These are phyloP conservation scores for Fusarium pseudonygamai DNA, from an alignment of 2,329 filamentous ascomycete species.

Conservation along the genomic window DNA sequence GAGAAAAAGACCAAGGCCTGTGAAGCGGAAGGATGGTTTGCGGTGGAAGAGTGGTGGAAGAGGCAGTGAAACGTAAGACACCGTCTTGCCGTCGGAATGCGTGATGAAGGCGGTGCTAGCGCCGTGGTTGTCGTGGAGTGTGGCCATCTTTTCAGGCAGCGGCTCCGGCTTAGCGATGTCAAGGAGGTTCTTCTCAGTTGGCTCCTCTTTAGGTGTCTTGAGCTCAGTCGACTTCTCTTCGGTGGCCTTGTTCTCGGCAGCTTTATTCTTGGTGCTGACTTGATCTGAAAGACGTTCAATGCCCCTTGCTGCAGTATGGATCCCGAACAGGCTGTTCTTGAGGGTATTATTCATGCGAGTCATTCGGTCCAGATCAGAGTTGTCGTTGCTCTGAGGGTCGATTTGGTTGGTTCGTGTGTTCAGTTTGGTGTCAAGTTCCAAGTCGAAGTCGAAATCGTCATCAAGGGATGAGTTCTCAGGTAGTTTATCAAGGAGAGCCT, in stretches of 20 bases:
- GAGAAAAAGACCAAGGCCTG: slow-evolving; percentile 58
- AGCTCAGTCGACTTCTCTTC: slow-evolving; percentile 3
- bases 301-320: slow-evolving; percentile 65
- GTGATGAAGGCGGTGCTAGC: slow-evolving; percentile 30
- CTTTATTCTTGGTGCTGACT: slow-evolving; percentile 52
- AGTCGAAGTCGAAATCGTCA: slow-evolving; percentile 40
- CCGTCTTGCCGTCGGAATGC: slow-evolving; percentile 15
- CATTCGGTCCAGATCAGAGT: slow-evolving; percentile 54
- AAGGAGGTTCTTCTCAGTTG: slow-evolving; percentile 10
- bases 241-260: slow-evolving; percentile 9
- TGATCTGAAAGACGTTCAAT: slow-evolving; percentile 67
- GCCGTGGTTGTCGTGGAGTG: slow-evolving; percentile 14
- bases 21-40: slow-evolving; percentile 57
- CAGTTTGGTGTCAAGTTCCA: slow-evolving; percentile 40
- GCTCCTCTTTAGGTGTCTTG: slow-evolving; percentile 9
- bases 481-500: slow-evolving; percentile 40
- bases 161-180: slow-evolving; percentile 3
- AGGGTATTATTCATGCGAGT: slow-evolving; percentile 63
- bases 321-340: slow-evolving; percentile 60
- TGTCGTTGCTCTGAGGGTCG: slow-evolving; percentile 37
- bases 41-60: slow-evolving; percentile 59
- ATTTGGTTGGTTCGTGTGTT: slow-evolving; percentile 40
- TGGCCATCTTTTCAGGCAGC: slow-evolving; percentile 25
- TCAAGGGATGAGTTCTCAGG: slow-evolving; percentile 35
- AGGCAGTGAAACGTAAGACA: slow-evolving; percentile 54